phyloP scores from a whole-genome alignment of 257 asterid genomes.

The Gentiana dahurica region DNA sequence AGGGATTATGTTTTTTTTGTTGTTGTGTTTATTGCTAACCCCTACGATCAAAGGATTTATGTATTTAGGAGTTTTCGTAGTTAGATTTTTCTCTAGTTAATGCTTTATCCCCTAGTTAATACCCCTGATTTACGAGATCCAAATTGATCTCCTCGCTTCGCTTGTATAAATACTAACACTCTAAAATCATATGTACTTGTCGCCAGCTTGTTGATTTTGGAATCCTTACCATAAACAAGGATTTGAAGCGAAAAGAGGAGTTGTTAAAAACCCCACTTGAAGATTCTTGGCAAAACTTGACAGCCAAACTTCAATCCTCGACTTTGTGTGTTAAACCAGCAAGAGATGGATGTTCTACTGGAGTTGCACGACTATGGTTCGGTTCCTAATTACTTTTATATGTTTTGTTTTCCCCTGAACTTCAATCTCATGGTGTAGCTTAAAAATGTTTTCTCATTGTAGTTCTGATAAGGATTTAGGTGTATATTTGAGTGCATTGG shows the following conservation, averaged over 20 bases:
- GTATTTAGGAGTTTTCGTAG: no score
- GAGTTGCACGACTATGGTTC: slow-evolving; percentile 83
- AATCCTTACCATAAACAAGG: slow-evolving; percentile 70
- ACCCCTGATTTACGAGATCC: no score
- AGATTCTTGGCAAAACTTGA: slow-evolving; percentile 60
- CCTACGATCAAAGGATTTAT: no score
- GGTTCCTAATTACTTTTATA: neutral
- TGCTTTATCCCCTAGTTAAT: no score
- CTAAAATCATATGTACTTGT: neutral
- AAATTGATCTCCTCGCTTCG: no score
- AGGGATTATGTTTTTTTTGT: no score
- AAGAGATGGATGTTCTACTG: slow-evolving; percentile 93
- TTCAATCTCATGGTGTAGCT: neutral
- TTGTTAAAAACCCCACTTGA: slow-evolving; percentile 27
- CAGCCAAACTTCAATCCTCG: slow-evolving; percentile 45
- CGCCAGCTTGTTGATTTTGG: slow-evolving; percentile 55
- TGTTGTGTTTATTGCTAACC: no score
- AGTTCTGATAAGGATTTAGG: slow-evolving; percentile 63
- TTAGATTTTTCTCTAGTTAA: no score
- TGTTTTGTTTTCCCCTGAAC: neutral
- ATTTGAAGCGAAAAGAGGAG: slow-evolving; percentile 46
- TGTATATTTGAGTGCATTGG: slow-evolving; percentile 53
- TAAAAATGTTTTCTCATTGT: slow-evolving; percentile 11
- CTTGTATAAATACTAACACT: no score
- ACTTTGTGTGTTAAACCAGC: slow-evolving; percentile 80